Evolutionary conservation across 371 early-diverging fungal species (phyloP).

Genomic region (Gilbertella persicaria): DNA sequence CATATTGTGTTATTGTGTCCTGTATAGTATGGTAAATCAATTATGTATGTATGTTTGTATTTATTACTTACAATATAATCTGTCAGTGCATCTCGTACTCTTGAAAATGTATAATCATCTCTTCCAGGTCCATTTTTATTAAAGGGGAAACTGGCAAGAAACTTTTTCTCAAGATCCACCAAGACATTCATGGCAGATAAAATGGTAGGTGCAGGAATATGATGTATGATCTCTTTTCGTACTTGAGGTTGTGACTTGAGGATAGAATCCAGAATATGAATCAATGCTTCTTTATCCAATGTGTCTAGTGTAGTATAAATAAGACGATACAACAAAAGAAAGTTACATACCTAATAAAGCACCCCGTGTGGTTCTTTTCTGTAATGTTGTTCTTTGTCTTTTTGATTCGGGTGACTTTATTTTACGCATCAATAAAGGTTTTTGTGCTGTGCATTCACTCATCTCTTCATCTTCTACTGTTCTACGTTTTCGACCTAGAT

Average conservation of each 20-base stretch:
- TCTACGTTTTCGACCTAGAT: constrained; percentile 44
- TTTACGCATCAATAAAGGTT: constrained; percentile 14
- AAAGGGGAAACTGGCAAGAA: constrained; percentile 84
- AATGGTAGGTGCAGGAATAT: constrained; percentile 89
- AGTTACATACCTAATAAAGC: constrained; percentile 30
- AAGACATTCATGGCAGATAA: constrained; percentile 72
- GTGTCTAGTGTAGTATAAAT: constrained; percentile 43
- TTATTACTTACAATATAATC: constrained; percentile 63
- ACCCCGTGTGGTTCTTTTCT: constrained; percentile 30
- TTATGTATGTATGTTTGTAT: not conserved
- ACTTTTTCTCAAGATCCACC: constrained; percentile 65
- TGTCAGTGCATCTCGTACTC: constrained; percentile 75
- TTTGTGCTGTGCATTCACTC: constrained; percentile 25
- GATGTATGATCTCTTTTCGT: constrained; percentile 67
- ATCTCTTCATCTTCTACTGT: constrained; percentile 54
- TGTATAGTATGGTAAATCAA: constrained; percentile 22
- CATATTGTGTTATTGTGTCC: constrained; percentile 80
- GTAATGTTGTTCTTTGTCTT: constrained; percentile 26
- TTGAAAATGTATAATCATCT: constrained; percentile 88
- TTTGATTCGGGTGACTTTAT: constrained; percentile 20
- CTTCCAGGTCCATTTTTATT: constrained; percentile 75
- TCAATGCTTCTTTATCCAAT: constrained; percentile 73
- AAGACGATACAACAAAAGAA: not conserved
- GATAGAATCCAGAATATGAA: constrained; percentile 70
- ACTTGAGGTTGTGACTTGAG: constrained; percentile 74